These are phyloP conservation scores for Gentiana macrophylla DNA, from an alignment of 257 asterid species.

Conservation along the genomic window DNA sequence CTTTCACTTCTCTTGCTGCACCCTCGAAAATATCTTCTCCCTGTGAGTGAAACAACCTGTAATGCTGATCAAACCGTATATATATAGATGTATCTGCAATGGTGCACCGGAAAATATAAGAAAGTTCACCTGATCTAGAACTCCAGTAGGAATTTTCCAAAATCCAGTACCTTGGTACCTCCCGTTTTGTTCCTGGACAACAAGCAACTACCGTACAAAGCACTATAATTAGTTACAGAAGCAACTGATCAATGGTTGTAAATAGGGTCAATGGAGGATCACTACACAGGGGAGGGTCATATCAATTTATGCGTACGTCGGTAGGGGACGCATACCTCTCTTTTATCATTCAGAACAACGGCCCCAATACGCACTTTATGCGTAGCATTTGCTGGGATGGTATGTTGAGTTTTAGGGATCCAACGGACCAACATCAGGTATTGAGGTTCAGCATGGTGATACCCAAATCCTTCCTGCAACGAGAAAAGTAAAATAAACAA, in stretches of 20 bases:
- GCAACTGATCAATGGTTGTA: not conserved
- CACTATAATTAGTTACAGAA: conserved; percentile 2
- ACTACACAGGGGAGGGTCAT: not conserved
- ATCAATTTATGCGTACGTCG: no score
- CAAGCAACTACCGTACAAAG: conserved; percentile 48
- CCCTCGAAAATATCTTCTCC: conserved; percentile 61
- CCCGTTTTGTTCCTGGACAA: conserved; percentile 62
- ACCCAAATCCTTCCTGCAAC: conserved; percentile 65
- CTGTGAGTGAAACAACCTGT: conserved; percentile 24
- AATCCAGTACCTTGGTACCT: conserved; percentile 36
- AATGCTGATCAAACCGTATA: not conserved
- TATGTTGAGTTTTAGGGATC: conserved; percentile 43
- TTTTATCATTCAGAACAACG: conserved; percentile 52
- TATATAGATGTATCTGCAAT: no score
- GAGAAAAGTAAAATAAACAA: conserved; percentile 1
- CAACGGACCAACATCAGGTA: conserved; percentile 68
- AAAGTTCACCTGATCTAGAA: conserved; percentile 46
- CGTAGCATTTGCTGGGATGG: conserved; percentile 63
- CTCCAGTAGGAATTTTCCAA: conserved; percentile 83
- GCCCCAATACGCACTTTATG: conserved; percentile 70
- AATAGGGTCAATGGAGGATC: not conserved
- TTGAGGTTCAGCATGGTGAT: conserved; percentile 75
- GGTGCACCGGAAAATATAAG: not conserved
- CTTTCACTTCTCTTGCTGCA: conserved; percentile 66
- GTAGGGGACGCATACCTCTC: conserved; percentile 35